Evolutionary conservation across 371 early-diverging fungal species (phyloP), one percentile per base, ranked within the genome.

Genomic region (Mortierella sp.): DNA sequence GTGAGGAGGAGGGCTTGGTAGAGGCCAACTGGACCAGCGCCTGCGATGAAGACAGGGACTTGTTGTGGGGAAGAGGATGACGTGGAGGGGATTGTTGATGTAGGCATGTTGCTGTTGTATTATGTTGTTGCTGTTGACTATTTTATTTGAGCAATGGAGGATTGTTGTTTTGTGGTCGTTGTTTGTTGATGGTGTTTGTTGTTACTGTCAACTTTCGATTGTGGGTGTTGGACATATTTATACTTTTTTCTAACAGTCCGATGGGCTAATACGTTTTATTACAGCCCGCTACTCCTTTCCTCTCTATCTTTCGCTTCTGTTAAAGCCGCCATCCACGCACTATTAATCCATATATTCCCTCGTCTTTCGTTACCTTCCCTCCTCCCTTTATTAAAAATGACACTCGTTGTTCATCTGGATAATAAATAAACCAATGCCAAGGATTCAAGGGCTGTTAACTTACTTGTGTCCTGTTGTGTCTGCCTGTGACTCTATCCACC

Each of bases 11-110:
- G 47, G 50, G 88, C 88, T 21, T 74, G 63, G 13, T 72, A 72
- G 6, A 88, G 80, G 0, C 88, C 88, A 0, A 80, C 81, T 3
- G 88, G 88, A 3, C 88, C 86, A 0, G 72, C 86, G 19, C 86
- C 88, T 34, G 82, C 73, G 38, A 88, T 88, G 24, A 88, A 70
- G 44, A 85, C 79, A 24, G 84, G 82, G 16, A 82, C 50, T 24
- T 31, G 6, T 6, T n/a, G 34, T 1, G 16, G 7, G 5, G 65
- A 21, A 4, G 38, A 3, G 5, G 70, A 28, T 10, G 50, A 10
- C 1, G 73, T 21, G 21, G 24, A 34, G 45, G 48, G 16, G 13
- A 68, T 47, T 31, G 68, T 54, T 21, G 54, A 21, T 19, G 54
- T 0, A 13, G 24, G 21, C 54, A 54, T 54, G 54, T 52, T 52